These are phyloP conservation scores for Macroventuria anomochaeta DNA, from an alignment of 2,329 filamentous ascomycete species.

Conservation along the genomic window DNA sequence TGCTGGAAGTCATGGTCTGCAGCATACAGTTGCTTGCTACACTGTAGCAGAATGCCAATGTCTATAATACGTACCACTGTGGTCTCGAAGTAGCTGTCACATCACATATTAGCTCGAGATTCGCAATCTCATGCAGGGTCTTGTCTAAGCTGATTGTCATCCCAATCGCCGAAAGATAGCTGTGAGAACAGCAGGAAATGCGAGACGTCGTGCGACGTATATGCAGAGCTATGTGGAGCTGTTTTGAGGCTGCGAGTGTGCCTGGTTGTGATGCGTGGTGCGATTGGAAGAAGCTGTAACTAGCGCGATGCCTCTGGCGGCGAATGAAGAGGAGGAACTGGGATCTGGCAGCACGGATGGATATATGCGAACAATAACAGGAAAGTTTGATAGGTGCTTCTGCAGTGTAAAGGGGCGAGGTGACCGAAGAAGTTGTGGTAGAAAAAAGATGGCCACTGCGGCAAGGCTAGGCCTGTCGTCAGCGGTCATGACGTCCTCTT, in stretches of 20 bases:
- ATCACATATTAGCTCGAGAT: slow-evolving; percentile 11
- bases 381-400: background rate
- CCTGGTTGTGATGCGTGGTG: slow-evolving; percentile 26
- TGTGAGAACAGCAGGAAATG: background rate
- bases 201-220: background rate
- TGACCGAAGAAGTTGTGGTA: background rate
- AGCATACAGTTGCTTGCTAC: too few relatives aligned
- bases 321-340: slow-evolving; percentile 34
- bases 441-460: too few relatives aligned
- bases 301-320: slow-evolving; percentile 29
- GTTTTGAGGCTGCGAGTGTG: background rate
- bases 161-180: background rate
- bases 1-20: too few relatives aligned
- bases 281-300: slow-evolving; percentile 34
- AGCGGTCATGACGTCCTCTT: too few relatives aligned
- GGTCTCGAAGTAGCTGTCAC: background rate
- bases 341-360: background rate
- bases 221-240: background rate
- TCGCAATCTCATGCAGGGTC: slow-evolving; percentile 29
- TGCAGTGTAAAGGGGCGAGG: background rate
- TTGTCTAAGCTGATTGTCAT: background rate
- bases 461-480: too few relatives aligned
- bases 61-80: too few relatives aligned
- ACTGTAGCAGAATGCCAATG: too few relatives aligned
- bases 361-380: background rate